Conservation (phyloP, 2,329 filamentous ascomycete species). For the Botrytis tulipae region DNA sequence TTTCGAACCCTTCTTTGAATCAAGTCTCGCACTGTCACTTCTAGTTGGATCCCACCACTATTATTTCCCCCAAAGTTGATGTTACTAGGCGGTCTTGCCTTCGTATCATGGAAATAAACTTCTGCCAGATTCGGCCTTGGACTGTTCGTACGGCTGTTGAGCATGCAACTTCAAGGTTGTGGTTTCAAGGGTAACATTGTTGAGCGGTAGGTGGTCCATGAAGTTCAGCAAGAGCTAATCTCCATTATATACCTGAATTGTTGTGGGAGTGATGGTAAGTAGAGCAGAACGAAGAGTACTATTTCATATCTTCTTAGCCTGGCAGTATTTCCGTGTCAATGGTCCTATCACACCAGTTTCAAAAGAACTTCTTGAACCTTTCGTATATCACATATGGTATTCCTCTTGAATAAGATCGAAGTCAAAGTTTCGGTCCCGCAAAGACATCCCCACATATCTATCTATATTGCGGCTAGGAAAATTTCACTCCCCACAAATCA, state of each 20-base stretch:
- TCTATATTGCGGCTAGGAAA: not conserved
- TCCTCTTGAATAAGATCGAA: not conserved
- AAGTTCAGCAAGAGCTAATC: not conserved
- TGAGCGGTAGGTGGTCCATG: not conserved
- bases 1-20: not conserved
- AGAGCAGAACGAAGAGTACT: not conserved
- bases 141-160: not conserved
- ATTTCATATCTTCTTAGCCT: not conserved
- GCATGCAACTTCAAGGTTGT: not conserved
- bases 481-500: constrained; percentile 4
- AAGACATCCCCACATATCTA: not conserved
- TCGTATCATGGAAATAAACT: not conserved
- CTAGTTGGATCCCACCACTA: not conserved
- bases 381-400: not conserved
- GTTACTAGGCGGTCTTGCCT: not conserved
- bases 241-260: not conserved
- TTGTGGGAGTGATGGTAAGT: not conserved
- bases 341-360: not conserved
- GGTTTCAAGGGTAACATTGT: not conserved
- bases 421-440: constrained; percentile 5
- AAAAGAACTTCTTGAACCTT: not conserved
- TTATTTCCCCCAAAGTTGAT: not conserved
- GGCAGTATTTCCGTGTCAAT: not conserved
- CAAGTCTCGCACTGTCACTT: not conserved
- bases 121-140: not conserved